These are phyloP conservation scores for Tulasnella sp. DNA, from an alignment of 768 basidiomycete genomes.

Conservation along the genomic window DNA sequence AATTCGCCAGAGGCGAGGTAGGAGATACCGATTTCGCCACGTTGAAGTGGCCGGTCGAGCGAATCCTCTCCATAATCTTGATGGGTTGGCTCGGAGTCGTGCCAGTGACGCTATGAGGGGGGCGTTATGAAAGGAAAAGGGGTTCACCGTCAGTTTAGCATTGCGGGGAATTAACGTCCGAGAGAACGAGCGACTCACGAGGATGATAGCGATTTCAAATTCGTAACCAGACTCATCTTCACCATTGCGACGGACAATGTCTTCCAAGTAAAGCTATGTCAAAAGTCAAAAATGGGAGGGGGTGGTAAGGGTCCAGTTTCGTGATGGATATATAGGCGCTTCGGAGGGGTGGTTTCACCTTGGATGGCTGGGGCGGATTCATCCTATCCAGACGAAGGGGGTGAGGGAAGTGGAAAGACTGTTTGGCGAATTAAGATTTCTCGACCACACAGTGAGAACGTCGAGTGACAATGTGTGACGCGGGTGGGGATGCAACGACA, in stretches of 20 bases:
- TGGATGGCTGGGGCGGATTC: background rate
- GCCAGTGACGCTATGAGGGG: slow-evolving; percentile 65
- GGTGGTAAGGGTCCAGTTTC: too few species aligned
- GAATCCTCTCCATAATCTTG: slow-evolving; percentile 37
- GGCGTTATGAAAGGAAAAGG: background rate
- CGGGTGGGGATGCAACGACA: too few species aligned
- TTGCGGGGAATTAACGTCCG: too few species aligned
- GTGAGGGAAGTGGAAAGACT: too few species aligned
- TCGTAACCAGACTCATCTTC: slow-evolving; percentile 26
- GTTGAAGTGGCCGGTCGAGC: slow-evolving; percentile 59
- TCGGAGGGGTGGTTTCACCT: background rate
- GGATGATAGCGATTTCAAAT: slow-evolving; percentile 46
- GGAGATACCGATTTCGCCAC: slow-evolving; percentile 76
- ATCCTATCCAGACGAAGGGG: too few species aligned
- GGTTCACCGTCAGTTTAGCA: too few species aligned
- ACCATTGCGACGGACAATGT: slow-evolving; percentile 40
- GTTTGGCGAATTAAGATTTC: too few species aligned
- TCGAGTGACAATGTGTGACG: too few species aligned
- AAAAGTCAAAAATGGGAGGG: too few species aligned
- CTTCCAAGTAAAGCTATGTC: slow-evolving; percentile 57
- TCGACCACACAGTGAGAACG: too few species aligned
- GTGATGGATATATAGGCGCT: too few species aligned
- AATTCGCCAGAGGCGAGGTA: slow-evolving; percentile 47
- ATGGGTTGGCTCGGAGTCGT: slow-evolving; percentile 66
- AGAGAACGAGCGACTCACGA: slow-evolving; percentile 38